A percentile compares a stretch with the other conserved stretches of the same genome.
phyloP scores from a whole-genome alignment of 805 yeast species.

The Millerozyma acaciae region DNA sequence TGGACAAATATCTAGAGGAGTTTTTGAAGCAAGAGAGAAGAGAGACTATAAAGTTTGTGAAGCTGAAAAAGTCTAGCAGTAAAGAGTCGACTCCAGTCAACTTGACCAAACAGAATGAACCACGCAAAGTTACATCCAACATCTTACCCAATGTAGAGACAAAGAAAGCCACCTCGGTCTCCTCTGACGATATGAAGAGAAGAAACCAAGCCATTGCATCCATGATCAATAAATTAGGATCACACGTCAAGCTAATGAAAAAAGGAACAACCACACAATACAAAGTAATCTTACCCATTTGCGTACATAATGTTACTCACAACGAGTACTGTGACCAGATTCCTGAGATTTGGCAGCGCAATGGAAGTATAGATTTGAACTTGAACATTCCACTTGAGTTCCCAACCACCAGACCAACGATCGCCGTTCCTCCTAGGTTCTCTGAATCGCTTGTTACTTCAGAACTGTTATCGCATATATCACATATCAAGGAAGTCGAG shows the following conservation, averaged over 20 bases:
- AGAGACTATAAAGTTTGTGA: constrained; percentile 60
- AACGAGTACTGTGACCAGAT: constrained; percentile 6
- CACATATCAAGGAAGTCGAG: constrained; percentile 25
- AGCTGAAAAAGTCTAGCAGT: constrained; percentile 19
- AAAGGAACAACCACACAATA: constrained; percentile 19
- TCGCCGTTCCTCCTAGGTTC: constrained; percentile 28
- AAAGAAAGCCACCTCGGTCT: constrained; percentile 2
- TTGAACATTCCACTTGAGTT: constrained; percentile 30
- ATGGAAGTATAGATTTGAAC: constrained; percentile 26
- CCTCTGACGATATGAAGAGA: constrained; percentile 6
- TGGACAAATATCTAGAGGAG: constrained; percentile 56
- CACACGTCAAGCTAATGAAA: constrained; percentile 23
- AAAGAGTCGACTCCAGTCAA: too few species aligned
- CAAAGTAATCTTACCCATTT: constrained; percentile 30
- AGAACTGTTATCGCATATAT: too few species aligned
- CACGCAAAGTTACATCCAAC: background rate
- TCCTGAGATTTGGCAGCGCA: constrained; percentile 29
- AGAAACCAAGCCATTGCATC: constrained; percentile 22
- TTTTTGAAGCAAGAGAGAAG: constrained; percentile 58
- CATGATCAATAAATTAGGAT: constrained; percentile 25
- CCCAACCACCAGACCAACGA: constrained; percentile 21
- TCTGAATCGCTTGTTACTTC: too few species aligned
- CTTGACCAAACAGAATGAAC: too few species aligned
- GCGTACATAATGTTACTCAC: background rate
- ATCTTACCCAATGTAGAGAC: background rate